Conservation (phyloP, 306 rosid genomes). For the Quercus rubra region DNA sequence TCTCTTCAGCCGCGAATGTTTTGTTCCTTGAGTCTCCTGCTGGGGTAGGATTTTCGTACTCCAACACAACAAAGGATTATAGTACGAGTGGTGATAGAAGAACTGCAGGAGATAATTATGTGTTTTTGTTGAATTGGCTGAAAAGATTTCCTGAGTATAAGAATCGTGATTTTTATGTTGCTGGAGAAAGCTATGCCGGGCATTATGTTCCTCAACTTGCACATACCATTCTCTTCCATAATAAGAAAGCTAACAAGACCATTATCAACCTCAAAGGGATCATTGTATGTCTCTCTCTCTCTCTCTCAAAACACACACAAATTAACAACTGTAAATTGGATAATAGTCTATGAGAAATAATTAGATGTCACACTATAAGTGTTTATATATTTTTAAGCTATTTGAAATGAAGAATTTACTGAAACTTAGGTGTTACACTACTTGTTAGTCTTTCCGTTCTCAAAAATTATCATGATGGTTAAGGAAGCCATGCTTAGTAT, state of each 20-base stretch:
- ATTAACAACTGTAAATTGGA: background rate
- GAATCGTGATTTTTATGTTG: conserved; percentile 56
- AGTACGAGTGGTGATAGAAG: conserved; percentile 46
- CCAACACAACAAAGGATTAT: conserved; percentile 74
- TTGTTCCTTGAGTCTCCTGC: conserved; percentile 81
- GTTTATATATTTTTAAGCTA: background rate
- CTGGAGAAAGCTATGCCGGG: conserved; percentile 97
- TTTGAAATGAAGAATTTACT: background rate
- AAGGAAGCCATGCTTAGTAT: too few species aligned
- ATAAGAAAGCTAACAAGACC: conserved; percentile 40
- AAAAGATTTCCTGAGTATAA: conserved; percentile 85
- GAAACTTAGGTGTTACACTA: background rate
- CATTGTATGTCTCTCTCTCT: conserved; percentile 39
- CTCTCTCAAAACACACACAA: background rate
- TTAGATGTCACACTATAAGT: background rate
- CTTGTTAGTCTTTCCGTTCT: background rate
- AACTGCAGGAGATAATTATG: conserved; percentile 67
- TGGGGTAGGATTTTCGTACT: conserved; percentile 94
- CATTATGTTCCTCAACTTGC: conserved; percentile 96
- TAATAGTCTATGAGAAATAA: background rate
- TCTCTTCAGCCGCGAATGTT: conserved; percentile 69
- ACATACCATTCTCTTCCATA: conserved; percentile 62
- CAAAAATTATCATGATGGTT: background rate
- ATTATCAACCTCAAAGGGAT: conserved; percentile 84
- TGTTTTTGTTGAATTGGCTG: conserved; percentile 80